Base-by-base conservation (phyloP, 225 moss, liverwort and hornwort species). In the Polytrichum commune region DNA sequence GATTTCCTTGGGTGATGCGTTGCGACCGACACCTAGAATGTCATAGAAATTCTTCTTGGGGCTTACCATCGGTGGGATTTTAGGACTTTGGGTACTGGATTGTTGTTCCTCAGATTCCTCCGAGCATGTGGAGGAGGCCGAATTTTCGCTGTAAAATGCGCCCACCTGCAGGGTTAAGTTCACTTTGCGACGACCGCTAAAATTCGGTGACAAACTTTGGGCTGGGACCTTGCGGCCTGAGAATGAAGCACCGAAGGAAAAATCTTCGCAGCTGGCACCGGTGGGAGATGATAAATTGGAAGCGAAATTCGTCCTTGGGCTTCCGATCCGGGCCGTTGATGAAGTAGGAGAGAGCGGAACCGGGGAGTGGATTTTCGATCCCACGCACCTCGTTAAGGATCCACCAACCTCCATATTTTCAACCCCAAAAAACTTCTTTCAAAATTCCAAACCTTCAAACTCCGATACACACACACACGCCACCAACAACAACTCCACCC, bases 1-100 rank as follows among this genome's bases (percentile, higher is more conserved):
- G 20, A 71, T 71, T 16, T 71, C 71, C 35, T 71, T 71, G 16
- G 19, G 5, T n/a, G 30, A 22, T 24, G 71, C 71, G 9, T 46
- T 24, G 27, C 53, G 71, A 13, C n/a, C 62, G 0, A 71, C 38
- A 23, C 62, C 71, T 19, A 71, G 29, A 33, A 71, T 35, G n/a
- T 71, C 71, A 27, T 71, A 71, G 1, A 61, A 62, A 30, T 32
- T 71, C 71, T 19, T 32, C 33, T n/a, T 30, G n/a, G 46, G 18
- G 56, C 5, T 8, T 0, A 28, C n/a, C 13, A n/a, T 26, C 10
- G 38, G 7, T 7, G 25, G 26, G 30, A 60, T 2, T 16, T 16
- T 46, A 63, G 71, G 71, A 60, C 62, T 71, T 26, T 26, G 20
- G 13, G 46, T 46, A 4, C 46, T 46, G 18, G 71, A 20, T 29